Conservation (phyloP, 192 early-diverging fungal genomes). For the Coemansia sp. region DNA sequence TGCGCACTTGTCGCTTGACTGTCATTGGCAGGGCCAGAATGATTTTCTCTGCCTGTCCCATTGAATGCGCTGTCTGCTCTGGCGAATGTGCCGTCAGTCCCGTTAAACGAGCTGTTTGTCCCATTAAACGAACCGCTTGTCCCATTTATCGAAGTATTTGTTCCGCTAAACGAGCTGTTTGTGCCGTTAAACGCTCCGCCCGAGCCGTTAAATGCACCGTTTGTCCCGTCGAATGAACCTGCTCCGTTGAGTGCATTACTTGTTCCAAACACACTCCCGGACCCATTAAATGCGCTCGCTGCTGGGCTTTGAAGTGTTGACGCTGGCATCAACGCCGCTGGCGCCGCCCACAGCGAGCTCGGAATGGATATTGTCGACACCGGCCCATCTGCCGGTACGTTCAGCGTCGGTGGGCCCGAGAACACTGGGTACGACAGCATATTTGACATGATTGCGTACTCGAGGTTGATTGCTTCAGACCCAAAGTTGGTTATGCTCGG, state of each 20-base stretch:
- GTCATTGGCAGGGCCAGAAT: conserved; percentile 6
- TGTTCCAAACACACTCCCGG: not conserved
- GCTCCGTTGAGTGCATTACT: not conserved
- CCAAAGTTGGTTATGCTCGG: conserved; percentile 62
- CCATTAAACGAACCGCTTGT: too few species aligned
- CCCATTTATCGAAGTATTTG: too few species aligned
- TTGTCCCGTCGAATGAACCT: not conserved
- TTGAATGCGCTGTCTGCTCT: conserved; percentile 3
- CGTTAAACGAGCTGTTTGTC: not conserved
- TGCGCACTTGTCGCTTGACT: conserved; percentile 4
- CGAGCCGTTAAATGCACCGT: conserved; percentile 1
- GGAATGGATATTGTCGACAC: conserved; percentile 44
- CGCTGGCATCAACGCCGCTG: conserved; percentile 12
- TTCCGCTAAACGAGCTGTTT: too few species aligned
- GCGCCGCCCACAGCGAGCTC: conserved; percentile 48
- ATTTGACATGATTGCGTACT: conserved; percentile 84
- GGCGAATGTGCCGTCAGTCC: not conserved
- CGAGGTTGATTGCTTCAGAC: conserved; percentile 83
- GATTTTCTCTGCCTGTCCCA: not conserved
- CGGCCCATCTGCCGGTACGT: conserved; percentile 19
- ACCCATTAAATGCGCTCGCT: not conserved
- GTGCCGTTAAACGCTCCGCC: too few species aligned
- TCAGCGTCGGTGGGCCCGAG: conserved; percentile 27
- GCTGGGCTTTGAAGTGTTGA: conserved; percentile 1
- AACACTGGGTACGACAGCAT: conserved; percentile 76